Percentiles rank a stretch among this genome's conserved stretches.
Conservation (phyloP, 179 eudicot species). For the Beta corolliflora region DNA sequence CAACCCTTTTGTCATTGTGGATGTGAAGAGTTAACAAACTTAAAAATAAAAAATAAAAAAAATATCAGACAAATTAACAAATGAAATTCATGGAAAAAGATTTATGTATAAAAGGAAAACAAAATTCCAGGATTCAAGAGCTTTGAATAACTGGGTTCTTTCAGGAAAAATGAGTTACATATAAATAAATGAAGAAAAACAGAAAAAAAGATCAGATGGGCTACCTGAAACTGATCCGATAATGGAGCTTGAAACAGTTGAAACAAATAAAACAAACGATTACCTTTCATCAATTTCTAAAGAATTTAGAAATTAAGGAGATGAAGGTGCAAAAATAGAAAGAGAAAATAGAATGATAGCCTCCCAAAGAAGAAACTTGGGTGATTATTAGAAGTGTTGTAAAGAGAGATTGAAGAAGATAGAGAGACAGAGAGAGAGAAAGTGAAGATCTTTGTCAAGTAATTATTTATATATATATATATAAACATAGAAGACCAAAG, state of each 20-base stretch:
- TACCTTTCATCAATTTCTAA: constrained; percentile 40
- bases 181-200: background rate
- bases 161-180: background rate
- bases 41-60: background rate
- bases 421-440: constrained; percentile 3
- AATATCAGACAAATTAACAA: background rate
- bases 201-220: background rate
- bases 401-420: constrained; percentile 7
- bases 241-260: constrained; percentile 35
- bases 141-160: background rate
- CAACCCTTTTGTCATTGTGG: constrained; percentile 24
- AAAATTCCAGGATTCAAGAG: constrained; percentile 11
- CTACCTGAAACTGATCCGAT: constrained; percentile 45
- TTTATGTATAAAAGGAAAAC: background rate
- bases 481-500: background rate
- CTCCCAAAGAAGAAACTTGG: no score
- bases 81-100: background rate
- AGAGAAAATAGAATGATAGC: no score
- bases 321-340: background rate
- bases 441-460: constrained; percentile 31
- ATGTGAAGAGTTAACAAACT: background rate
- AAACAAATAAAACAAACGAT: constrained; percentile 21
- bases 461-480: background rate
- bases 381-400: no score
- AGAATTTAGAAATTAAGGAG: constrained; percentile 6